A percentile compares a stretch with the other conserved stretches of the same genome.
Evolutionary conservation across 2,329 filamentous ascomycete species (phyloP).

Genomic region (Sporothrix phasma): DNA sequence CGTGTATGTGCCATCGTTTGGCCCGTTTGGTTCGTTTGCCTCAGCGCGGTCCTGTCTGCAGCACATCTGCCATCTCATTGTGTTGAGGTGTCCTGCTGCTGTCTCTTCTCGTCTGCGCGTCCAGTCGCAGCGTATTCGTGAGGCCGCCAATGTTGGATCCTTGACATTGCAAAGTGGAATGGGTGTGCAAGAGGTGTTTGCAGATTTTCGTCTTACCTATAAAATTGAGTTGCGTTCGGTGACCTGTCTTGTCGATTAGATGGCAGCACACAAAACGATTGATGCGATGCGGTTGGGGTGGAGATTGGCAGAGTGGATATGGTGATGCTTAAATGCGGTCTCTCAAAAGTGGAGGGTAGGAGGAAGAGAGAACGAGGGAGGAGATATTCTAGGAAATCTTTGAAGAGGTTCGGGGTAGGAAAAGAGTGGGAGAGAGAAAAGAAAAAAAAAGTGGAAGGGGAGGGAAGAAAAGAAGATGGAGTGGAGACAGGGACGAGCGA

Average conservation of each 20-base stretch:
- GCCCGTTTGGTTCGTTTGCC: not conserved
- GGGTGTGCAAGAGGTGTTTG: not conserved
- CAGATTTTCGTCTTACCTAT: conserved; percentile 8
- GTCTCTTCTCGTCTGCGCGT: not conserved
- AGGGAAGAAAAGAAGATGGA: conserved; percentile 20
- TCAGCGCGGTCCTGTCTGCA: not conserved
- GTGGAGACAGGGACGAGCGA: conserved; percentile 19
- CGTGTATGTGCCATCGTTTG: not conserved
- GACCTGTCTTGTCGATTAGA: conserved; percentile 12
- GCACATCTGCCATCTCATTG: not conserved
- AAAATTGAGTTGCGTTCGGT: conserved; percentile 4
- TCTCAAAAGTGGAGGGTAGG: conserved; percentile 19
- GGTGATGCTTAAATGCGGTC: conserved; percentile 20
- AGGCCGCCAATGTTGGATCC: not conserved
- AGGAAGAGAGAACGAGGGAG: conserved; percentile 13
- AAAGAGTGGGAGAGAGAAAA: conserved; percentile 10
- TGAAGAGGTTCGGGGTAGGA: conserved; percentile 7
- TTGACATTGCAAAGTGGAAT: not conserved
- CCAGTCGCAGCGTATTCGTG: not conserved
- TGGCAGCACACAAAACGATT: conserved; percentile 13
- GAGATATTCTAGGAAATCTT: conserved; percentile 11
- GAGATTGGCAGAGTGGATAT: conserved; percentile 20
- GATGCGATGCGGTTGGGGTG: conserved; percentile 15
- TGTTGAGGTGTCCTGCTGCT: not conserved
- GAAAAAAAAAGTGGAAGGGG: conserved; percentile 16